Evolutionary conservation across 2,329 filamentous ascomycete species (phyloP), one percentile per base, ranked within the genome.

Genomic region (Colletotrichum higginsianum): DNA sequence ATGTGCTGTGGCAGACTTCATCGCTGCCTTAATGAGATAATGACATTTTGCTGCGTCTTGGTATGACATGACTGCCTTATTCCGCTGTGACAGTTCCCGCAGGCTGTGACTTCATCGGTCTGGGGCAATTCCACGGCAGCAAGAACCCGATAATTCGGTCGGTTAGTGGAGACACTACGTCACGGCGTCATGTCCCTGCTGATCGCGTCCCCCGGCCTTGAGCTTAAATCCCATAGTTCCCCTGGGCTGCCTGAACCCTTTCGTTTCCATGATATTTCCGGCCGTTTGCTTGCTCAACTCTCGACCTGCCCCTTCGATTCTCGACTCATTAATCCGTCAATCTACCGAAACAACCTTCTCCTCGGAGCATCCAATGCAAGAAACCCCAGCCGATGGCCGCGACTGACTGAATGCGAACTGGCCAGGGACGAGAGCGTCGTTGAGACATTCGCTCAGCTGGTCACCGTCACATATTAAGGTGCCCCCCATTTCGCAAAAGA

Each of bases 161-260:
- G 35, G 30, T 16, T 57, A 46, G 64, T 67, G 68, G 67, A 52
- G 30, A 26, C 50, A 62, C 57, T 71, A 71, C 68, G 68, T 71
- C 68, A 71, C 68, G 64, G 50, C 52, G 40, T 30, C 40, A 50
- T 23, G 56, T 35, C 26, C 53, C 64, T 53, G 61, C 44, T 55
- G 61, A 64, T 66, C 46, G 26, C 44, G 42, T 35, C 40, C 38
- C 47, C 38, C 47, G 50, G 30, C 30, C 60, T 47, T 61, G 42
- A 71, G 49, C 49, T 66, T 71, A 67, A 70, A 67, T 42, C 47
- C 35, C 52, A 40, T 21, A 11, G 50, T 52, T 26, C 61, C 30
- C 46, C 61, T 30, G 38, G 23, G 38, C 52, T 53, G 44, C 60
- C 44, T 21, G 38, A 66, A 60, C 21, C 52, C 40, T 16, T 44